Percentiles rank a stretch among this genome's conserved stretches.
Conservation (phyloP, 768 basidiomycete species). For the Boletus tylopilopsis region DNA sequence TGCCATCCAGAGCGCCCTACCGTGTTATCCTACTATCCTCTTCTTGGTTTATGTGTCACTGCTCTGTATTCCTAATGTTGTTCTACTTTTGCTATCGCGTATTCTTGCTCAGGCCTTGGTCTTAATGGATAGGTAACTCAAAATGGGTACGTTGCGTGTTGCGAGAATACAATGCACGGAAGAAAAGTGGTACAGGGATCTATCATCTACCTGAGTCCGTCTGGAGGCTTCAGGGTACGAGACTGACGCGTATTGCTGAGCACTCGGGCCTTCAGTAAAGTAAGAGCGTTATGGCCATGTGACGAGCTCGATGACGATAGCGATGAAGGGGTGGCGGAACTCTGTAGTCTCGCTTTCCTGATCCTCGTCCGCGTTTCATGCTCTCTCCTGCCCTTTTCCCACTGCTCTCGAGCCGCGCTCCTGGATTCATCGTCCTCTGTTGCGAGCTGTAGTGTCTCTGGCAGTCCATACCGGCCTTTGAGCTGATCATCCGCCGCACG, state of each 20-base stretch:
- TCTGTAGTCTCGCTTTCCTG: conserved; percentile 47
- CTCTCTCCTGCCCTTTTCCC: conserved; percentile 52
- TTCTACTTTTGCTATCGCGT: conserved; percentile 56
- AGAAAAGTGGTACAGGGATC: background rate
- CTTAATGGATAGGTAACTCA: conserved; percentile 29
- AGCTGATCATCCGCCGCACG: conserved; percentile 66
- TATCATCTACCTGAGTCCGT: conserved; percentile 10
- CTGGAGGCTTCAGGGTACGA: conserved; percentile 24
- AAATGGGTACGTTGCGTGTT: conserved; percentile 10
- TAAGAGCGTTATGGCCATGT: conserved; percentile 31
- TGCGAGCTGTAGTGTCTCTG: conserved; percentile 60
- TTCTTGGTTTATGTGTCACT: conserved; percentile 41
- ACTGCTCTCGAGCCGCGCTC: conserved; percentile 59
- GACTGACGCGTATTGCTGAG: conserved; percentile 51
- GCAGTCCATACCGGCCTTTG: conserved; percentile 74
- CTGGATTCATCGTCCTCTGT: conserved; percentile 60
- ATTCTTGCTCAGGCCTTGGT: conserved; percentile 36
- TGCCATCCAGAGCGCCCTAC: conserved; percentile 24
- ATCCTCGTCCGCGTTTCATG: conserved; percentile 39
- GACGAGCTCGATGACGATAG: conserved; percentile 16
- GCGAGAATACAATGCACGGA: conserved; percentile 11
- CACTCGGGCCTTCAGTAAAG: conserved; percentile 51
- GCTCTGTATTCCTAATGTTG: conserved; percentile 60
- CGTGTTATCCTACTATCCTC: conserved; percentile 36
- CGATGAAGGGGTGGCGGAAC: conserved; percentile 24